These are phyloP conservation scores for Candida buenavistaensis DNA, from an alignment of 1,139 yeast species.

Conservation along the genomic window DNA sequence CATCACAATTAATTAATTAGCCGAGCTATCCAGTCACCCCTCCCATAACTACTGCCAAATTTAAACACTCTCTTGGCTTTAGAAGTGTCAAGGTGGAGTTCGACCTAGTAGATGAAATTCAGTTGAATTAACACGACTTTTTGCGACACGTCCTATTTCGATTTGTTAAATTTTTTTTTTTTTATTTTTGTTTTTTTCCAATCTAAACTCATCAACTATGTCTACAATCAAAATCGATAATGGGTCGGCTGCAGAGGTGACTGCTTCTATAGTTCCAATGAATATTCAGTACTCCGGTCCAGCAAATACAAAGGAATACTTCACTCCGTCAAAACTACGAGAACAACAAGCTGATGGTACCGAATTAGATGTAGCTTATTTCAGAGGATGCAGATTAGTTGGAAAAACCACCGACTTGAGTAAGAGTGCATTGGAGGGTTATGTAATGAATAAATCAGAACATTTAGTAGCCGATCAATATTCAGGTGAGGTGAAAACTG, in stretches of 20 bases:
- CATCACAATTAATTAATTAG: too few species aligned
- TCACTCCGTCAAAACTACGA: constrained; percentile 33
- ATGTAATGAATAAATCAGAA: constrained; percentile 32
- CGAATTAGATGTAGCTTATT: constrained; percentile 26
- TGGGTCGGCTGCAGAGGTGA: constrained; percentile 7
- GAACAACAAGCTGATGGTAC: constrained; percentile 19
- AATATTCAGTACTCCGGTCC: constrained; percentile 40
- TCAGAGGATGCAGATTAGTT: constrained; percentile 41
- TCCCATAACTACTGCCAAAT: too few species aligned
- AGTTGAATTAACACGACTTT: too few species aligned
- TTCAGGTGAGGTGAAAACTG: constrained; percentile 22
- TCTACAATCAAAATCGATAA: constrained; percentile 8
- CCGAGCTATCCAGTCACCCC: too few species aligned
- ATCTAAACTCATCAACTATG: constrained; percentile 5
- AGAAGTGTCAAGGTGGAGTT: too few species aligned
- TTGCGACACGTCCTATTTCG: too few species aligned
- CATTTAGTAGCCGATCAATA: constrained; percentile 21
- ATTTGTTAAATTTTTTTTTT: too few species aligned
- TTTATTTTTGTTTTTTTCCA: too few species aligned
- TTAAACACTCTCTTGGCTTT: too few species aligned
- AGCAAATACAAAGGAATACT: constrained; percentile 38
- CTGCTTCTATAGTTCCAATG: constrained; percentile 39
- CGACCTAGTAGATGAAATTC: too few species aligned
- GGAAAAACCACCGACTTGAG: constrained; percentile 27
- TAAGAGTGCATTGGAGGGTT: constrained; percentile 24